Conservation (phyloP, 495 filamentous ascomycete genomes). For the Patellaria atrata region DNA sequence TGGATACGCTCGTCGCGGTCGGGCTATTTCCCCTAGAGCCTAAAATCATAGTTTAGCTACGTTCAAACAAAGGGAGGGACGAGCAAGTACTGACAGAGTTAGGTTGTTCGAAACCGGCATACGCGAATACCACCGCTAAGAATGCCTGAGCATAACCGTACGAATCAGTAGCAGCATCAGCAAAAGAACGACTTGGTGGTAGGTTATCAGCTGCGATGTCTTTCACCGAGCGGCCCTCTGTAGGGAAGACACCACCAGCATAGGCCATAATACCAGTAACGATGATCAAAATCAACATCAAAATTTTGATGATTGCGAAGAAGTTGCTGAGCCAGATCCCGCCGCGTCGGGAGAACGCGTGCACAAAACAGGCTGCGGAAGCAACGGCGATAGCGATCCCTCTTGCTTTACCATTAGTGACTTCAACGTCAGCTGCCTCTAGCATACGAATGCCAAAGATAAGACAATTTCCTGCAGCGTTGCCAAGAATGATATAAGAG, state of each 20-base stretch:
- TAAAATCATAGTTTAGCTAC: background rate
- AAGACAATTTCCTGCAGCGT: constrained; percentile 35
- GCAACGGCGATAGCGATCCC: constrained; percentile 32
- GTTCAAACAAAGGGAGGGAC: background rate
- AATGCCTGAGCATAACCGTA: constrained; percentile 6
- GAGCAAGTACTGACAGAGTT: constrained; percentile 27
- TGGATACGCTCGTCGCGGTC: constrained; percentile 30
- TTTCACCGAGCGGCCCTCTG: constrained; percentile 2
- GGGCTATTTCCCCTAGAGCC: constrained; percentile 30
- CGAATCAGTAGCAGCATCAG: constrained; percentile 5
- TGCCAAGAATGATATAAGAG: constrained; percentile 35
- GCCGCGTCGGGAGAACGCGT: constrained; percentile 32
- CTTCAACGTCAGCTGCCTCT: constrained; percentile 18
- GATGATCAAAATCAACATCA: constrained; percentile 31
- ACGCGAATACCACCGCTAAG: constrained; percentile 25
- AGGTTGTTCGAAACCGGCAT: constrained; percentile 30
- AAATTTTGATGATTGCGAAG: constrained; percentile 35
- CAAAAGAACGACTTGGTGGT: constrained; percentile 1
- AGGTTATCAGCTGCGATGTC: constrained; percentile 4
- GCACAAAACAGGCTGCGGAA: constrained; percentile 33
- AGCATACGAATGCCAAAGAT: constrained; percentile 29
- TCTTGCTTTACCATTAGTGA: constrained; percentile 16
- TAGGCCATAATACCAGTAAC: constrained; percentile 24
- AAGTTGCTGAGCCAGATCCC: constrained; percentile 38
- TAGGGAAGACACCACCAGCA: constrained; percentile 6